Percentiles rank a stretch among this genome's conserved stretches.
These are phyloP conservation scores for Fusarium sp. DNA, from an alignment of 2,329 filamentous ascomycete species.

Conservation along the genomic window DNA sequence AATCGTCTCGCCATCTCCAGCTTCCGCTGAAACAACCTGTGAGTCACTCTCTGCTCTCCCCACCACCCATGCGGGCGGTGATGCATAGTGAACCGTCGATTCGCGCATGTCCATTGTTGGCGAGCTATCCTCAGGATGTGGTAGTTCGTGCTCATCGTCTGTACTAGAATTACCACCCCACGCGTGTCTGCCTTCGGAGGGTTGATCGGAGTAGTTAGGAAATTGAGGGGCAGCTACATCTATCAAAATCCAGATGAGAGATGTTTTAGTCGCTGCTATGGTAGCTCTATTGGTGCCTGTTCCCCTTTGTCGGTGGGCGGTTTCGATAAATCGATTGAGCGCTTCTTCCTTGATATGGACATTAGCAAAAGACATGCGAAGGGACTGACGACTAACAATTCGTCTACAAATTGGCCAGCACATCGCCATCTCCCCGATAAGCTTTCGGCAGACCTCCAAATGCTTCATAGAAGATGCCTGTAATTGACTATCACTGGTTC, in stretches of 20 bases:
- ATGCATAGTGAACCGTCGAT: constrained; percentile 37
- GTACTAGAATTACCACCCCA: background rate
- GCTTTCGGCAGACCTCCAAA: constrained; percentile 18
- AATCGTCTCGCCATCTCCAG: accelerated
- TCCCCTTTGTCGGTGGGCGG: background rate
- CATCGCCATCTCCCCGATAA: constrained; percentile 26
- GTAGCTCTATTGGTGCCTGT: background rate
- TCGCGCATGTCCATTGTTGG: constrained; percentile 30
- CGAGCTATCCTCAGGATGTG: background rate
- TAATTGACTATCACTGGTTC: constrained; percentile 1
- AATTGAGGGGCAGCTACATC: constrained; percentile 34
- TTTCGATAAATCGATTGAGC: constrained; percentile 22
- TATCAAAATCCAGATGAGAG: constrained; percentile 26
- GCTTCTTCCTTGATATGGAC: background rate
- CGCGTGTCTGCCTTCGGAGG: background rate
- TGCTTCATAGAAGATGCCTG: constrained; percentile 8
- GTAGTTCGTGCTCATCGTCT: background rate
- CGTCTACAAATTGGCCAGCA: constrained; percentile 30
- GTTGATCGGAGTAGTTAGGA: constrained; percentile 15
- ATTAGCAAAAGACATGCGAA: background rate
- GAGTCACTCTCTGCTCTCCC: background rate
- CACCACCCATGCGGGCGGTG: constrained; percentile 27
- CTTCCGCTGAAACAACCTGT: background rate
- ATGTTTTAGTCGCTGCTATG: background rate
- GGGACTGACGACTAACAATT: constrained; percentile 10